Percentiles rank a stretch among this genome's conserved stretches.
Conservation (phyloP, 495 filamentous ascomycete genomes). For the Penicillium bovifimosum region DNA sequence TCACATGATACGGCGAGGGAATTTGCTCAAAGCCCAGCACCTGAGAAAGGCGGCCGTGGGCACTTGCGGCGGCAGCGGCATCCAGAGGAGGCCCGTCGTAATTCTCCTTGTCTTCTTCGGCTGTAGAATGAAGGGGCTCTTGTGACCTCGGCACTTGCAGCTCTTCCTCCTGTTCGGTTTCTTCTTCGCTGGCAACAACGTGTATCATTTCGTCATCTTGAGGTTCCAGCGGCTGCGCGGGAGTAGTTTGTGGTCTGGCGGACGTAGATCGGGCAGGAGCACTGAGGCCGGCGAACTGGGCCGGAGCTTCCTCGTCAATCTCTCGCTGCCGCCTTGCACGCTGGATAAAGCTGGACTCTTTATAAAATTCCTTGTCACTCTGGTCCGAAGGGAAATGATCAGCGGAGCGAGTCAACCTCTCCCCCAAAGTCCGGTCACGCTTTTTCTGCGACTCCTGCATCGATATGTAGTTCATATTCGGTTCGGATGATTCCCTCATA, state of each 20-base stretch:
- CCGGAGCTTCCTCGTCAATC: conserved; percentile 34
- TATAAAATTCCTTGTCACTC: conserved; percentile 44
- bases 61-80: conserved; percentile 27
- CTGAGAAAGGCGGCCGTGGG: conserved; percentile 40
- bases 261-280: conserved; percentile 28
- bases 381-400: conserved; percentile 34
- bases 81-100: conserved; percentile 25
- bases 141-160: conserved; percentile 25
- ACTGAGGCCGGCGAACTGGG: conserved; percentile 38
- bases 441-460: conserved; percentile 48
- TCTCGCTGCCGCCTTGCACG: conserved; percentile 31
- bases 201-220: conserved; percentile 12
- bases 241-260: conserved; percentile 3
- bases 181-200: conserved; percentile 41
- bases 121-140: conserved; percentile 21
- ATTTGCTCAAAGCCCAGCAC: conserved; percentile 29
- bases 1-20: conserved; percentile 8
- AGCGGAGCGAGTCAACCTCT: conserved; percentile 38
- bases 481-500: conserved; percentile 39
- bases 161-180: conserved; percentile 49
- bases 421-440: conserved; percentile 29
- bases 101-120: conserved; percentile 51
- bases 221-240: neutral
- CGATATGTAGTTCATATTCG: conserved; percentile 44
- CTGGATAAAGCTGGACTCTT: conserved; percentile 40